phyloP scores from a whole-genome alignment of 441 rosid species.

The Euphorbia celastroides region DNA sequence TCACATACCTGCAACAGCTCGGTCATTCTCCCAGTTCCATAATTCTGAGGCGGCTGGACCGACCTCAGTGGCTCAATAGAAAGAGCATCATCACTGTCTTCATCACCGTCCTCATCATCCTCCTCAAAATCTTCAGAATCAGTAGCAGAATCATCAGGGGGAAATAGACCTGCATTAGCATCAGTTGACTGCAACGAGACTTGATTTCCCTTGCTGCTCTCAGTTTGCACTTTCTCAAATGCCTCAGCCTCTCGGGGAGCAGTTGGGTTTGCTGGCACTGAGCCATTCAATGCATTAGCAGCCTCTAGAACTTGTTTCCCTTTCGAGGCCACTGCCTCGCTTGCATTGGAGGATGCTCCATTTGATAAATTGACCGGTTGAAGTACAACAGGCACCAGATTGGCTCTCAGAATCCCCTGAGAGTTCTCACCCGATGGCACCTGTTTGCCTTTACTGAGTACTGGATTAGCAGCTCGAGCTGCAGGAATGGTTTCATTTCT shows the following conservation, averaged over 20 bases:
- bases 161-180: conserved; percentile 23
- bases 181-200: conserved; percentile 30
- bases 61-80: conserved; percentile 66
- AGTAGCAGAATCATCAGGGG: conserved; percentile 23
- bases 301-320: conserved; percentile 32
- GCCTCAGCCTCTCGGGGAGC: conserved; percentile 17
- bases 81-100: conserved; percentile 38
- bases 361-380: conserved; percentile 56
- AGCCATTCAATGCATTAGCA: conserved; percentile 26
- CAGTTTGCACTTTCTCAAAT: too few relatives aligned
- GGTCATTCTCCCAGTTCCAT: conserved; percentile 64
- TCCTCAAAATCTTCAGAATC: conserved; percentile 25
- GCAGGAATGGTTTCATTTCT: conserved; percentile 32
- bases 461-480: conserved; percentile 24
- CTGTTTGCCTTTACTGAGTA: conserved; percentile 30
- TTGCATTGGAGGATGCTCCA: conserved; percentile 20
- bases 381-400: conserved; percentile 40
- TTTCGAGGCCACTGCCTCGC: conserved; percentile 23
- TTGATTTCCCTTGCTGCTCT: conserved; percentile 13
- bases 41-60: conserved; percentile 42
- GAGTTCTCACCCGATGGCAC: conserved; percentile 33
- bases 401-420: conserved; percentile 27
- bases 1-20: conserved; percentile 65
- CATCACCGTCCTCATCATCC: conserved; percentile 25
- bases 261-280: conserved; percentile 22